These are phyloP conservation scores for Leccinum obscurum DNA, from an alignment of 768 basidiomycete genomes.

Conservation along the genomic window DNA sequence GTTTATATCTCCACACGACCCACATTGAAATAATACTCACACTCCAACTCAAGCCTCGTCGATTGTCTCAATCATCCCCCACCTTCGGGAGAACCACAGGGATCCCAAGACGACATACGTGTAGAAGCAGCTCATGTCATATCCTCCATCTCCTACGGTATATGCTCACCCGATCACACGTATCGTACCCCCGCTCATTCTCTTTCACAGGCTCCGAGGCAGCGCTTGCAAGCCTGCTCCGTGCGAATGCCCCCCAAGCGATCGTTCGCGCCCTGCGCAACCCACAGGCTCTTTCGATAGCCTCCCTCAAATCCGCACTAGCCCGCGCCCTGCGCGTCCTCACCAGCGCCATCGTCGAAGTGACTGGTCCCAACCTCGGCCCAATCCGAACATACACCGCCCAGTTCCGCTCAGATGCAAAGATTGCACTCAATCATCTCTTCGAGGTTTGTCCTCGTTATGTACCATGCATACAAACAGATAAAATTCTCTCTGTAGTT, in stretches of 20 bases:
- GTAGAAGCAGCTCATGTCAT: slow-evolving; percentile 76
- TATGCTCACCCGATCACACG: neutral
- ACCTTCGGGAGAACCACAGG: slow-evolving; percentile 32
- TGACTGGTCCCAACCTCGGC: slow-evolving; percentile 69
- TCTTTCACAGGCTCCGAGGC: slow-evolving; percentile 53
- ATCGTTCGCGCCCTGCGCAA: slow-evolving; percentile 62
- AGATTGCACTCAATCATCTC: slow-evolving; percentile 55
- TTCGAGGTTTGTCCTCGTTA: slow-evolving; percentile 48
- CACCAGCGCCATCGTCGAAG: slow-evolving; percentile 59
- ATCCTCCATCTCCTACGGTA: slow-evolving; percentile 72
- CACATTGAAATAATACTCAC: neutral
- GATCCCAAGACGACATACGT: slow-evolving; percentile 51
- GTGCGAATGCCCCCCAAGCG: slow-evolving; percentile 55
- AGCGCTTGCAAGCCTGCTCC: slow-evolving; percentile 57
- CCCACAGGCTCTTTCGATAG: slow-evolving; percentile 34
- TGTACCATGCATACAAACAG: neutral
- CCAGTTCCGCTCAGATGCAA: slow-evolving; percentile 51
- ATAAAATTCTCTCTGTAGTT: slow-evolving; percentile 33
- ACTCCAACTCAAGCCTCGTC: slow-evolving; percentile 49
- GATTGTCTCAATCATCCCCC: slow-evolving; percentile 52
- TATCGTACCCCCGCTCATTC: neutral
- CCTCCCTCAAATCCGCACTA: slow-evolving; percentile 53
- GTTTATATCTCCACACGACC: neutral
- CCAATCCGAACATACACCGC: slow-evolving; percentile 43
- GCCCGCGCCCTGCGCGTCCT: slow-evolving; percentile 63